Evolutionary conservation across 805 yeast species (phyloP).

Genomic region (Metschnikowia drakensbergensis): DNA sequence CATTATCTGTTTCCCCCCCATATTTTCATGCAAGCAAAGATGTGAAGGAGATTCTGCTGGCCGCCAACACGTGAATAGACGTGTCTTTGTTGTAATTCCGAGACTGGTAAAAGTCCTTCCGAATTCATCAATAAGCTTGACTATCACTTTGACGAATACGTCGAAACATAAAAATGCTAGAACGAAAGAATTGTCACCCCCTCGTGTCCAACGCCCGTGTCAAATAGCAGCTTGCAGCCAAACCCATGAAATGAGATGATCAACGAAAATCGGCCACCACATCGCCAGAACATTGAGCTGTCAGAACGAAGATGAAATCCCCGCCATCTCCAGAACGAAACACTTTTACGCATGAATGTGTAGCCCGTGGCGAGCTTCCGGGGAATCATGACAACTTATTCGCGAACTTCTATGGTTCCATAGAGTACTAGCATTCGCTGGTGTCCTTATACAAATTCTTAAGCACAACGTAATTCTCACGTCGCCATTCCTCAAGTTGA

Average conservation of each 20-base stretch:
- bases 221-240: constrained; percentile 18
- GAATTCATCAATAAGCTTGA: constrained; percentile 14
- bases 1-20: constrained; percentile 16
- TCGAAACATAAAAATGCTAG: constrained; percentile 7
- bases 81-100: constrained; percentile 12
- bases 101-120: constrained; percentile 11
- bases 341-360: constrained; percentile 7
- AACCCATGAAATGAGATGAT: constrained; percentile 13
- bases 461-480: no score
- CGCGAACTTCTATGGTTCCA: constrained; percentile 15
- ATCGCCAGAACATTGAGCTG: constrained; percentile 10
- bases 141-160: constrained; percentile 11
- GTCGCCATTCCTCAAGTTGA: neutral
- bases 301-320: constrained; percentile 1
- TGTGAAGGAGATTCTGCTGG: neutral
- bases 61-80: no score
- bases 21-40: constrained; percentile 11
- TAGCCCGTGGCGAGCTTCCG: constrained; percentile 8
- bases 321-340: constrained; percentile 8
- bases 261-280: constrained; percentile 6
- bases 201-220: constrained; percentile 14
- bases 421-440: constrained; percentile 2
- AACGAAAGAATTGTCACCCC: constrained; percentile 10
- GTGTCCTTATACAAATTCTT: neutral
- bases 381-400: constrained; percentile 16